Base-by-base conservation (phyloP, 2,329 filamentous ascomycete genomes). In the Phialocephala subalpina region DNA sequence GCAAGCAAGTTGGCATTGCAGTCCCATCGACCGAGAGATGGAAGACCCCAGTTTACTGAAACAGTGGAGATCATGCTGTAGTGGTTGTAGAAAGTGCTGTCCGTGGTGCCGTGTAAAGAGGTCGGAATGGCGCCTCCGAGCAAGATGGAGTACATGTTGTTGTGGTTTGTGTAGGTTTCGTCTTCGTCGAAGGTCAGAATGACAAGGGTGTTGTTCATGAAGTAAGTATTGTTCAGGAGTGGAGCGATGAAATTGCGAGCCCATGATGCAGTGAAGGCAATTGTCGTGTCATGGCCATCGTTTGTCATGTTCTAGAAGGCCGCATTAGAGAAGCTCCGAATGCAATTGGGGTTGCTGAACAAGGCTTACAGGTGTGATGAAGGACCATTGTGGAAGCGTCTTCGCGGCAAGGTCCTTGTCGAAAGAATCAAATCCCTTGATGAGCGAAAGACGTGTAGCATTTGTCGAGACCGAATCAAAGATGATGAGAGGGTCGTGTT, bases 371-470 rank as follows among this genome's bases (percentile, higher is more conserved):
- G 86, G 87, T 0, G 84, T 84, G 76, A 89, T 84, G 77, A 87
- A 87, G 52, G 84, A 82, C 80, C 87, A 91, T 74, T 91, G 89
- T 3, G 89, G 89, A 7, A 92, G 80, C 22, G 78, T 78, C 67
- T 86, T 77, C 60, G 80, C 80, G n/a, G 80, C 77, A 38, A 91
- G 77, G 69, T 90, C 88, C 11, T 80, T 77, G 55, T 86, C 78
- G 77, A 92, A 91, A 63, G 82, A 78, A 29, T 84, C 83, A 72
- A 91, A 85, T 67, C 87, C 90, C 77, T 90, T 88, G 72, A 90
- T 84, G 69, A 85, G 82, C 40, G 82, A 80, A 2, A 90, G 80
- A n/a, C 90, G 64, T 2, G 77, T 76, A 12, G 77, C 76, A 65
- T 83, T 82, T 42, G 81, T 78, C 65, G 86, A 83, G 58, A 86